These are phyloP conservation scores for Aspergillus ruber DNA, from an alignment of 2,329 filamentous ascomycete genomes.

Conservation along the genomic window DNA sequence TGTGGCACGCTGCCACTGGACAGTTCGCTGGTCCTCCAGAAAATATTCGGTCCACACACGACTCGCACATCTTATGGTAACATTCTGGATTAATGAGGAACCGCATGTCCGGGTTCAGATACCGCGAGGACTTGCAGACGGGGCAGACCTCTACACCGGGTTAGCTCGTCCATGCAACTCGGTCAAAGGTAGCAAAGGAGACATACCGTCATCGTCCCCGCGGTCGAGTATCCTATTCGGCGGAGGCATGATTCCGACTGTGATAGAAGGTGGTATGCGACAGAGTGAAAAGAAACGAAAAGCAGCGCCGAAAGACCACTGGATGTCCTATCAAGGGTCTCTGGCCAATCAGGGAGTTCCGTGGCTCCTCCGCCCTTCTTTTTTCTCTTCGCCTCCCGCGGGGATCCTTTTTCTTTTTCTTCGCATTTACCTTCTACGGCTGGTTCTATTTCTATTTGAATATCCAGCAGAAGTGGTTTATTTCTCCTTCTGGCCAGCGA, in stretches of 20 bases:
- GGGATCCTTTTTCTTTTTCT: conserved; percentile 5
- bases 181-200: too few relatives aligned
- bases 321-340: conserved; percentile 6
- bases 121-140: conserved; percentile 93
- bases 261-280: not conserved
- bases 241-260: conserved; percentile 22
- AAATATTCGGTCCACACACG: conserved; percentile 92
- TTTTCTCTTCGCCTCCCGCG: conserved; percentile 12
- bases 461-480: too few relatives aligned
- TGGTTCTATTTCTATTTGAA: not conserved
- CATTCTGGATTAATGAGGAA: conserved; percentile 98
- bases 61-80: conserved; percentile 98
- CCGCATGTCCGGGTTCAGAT: conserved; percentile 87
- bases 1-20: conserved; percentile 79
- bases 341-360: conserved; percentile 17
- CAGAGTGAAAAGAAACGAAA: conserved; percentile 2
- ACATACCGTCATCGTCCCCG: conserved; percentile 39
- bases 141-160: conserved; percentile 69
- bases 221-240: conserved; percentile 27
- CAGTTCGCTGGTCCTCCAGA: conserved; percentile 85
- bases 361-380: conserved; percentile 10
- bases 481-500: not conserved
- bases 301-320: conserved; percentile 1
- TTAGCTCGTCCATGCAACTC: conserved; percentile 7
- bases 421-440: not conserved